Percentiles rank a stretch among this genome's conserved stretches.
Conservation (phyloP, 2,329 filamentous ascomycete species). For the Fusarium sp. region DNA sequence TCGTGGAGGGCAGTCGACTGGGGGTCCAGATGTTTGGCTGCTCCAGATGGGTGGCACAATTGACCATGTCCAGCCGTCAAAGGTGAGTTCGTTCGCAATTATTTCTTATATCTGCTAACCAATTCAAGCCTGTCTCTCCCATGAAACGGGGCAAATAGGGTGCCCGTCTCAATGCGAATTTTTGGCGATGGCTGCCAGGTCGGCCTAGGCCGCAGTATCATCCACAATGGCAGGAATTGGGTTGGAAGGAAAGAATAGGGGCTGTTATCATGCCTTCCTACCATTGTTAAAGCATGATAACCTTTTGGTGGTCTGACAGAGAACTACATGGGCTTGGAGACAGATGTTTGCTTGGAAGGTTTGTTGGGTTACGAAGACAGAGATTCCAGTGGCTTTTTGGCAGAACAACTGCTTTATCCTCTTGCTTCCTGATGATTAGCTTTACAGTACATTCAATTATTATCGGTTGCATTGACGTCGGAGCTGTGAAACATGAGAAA, state of each 20-base stretch:
- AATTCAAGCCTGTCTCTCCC: slow-evolving; percentile 54
- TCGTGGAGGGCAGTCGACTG: slow-evolving; percentile 51
- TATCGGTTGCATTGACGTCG: too few relatives aligned
- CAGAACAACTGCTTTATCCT: background rate
- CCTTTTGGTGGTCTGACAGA: background rate
- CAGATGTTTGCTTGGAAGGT: background rate
- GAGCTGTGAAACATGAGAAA: background rate
- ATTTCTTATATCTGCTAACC: slow-evolving; percentile 1
- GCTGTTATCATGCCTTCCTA: slow-evolving; percentile 12
- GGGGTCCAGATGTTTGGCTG: slow-evolving; percentile 57
- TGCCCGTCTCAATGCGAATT: slow-evolving; percentile 46
- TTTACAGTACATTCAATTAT: background rate
- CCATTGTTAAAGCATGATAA: background rate
- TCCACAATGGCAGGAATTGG: slow-evolving; percentile 12
- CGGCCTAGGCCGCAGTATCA: slow-evolving; percentile 13
- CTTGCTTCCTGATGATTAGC: background rate
- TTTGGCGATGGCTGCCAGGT: slow-evolving; percentile 50
- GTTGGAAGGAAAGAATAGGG: slow-evolving; percentile 17
- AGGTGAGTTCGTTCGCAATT: slow-evolving; percentile 44
- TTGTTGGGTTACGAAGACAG: background rate
- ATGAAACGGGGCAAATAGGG: slow-evolving; percentile 57
- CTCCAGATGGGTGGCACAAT: slow-evolving; percentile 59
- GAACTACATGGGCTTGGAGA: background rate
- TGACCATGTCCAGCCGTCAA: slow-evolving; percentile 60
- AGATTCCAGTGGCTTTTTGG: background rate